These are phyloP conservation scores for Termitomyces sp. DNA, from an alignment of 768 basidiomycete species.

Conservation along the genomic window DNA sequence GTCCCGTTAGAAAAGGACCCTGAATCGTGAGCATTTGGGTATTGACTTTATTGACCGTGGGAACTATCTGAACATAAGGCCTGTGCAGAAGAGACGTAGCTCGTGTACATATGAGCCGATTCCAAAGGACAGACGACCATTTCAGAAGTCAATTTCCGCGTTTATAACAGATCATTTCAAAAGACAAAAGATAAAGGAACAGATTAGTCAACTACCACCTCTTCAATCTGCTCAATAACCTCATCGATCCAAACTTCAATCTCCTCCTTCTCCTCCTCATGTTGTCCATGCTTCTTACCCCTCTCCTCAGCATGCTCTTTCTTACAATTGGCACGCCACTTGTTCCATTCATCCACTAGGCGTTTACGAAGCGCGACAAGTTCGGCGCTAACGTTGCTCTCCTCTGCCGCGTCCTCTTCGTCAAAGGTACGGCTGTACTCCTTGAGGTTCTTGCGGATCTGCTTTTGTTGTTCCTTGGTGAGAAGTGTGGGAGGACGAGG, in stretches of 20 bases:
- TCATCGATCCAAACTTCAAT: constrained; percentile 95
- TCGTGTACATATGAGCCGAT: too few relatives aligned
- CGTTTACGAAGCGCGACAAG: constrained; percentile 86
- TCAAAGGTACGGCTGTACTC: constrained; percentile 93
- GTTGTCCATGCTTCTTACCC: constrained; percentile 10
- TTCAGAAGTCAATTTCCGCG: not conserved
- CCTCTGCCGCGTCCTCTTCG: constrained; percentile 95
- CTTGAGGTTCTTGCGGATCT: constrained; percentile 82
- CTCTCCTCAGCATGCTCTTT: constrained; percentile 11
- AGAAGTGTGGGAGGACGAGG: constrained; percentile 90
- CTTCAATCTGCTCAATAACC: constrained; percentile 88
- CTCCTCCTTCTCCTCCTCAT: constrained; percentile 66
- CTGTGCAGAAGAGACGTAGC: too few relatives aligned
- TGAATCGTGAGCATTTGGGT: not conserved
- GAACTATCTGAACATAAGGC: too few relatives aligned
- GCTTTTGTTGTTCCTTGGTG: constrained; percentile 82
- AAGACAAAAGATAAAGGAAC: not conserved
- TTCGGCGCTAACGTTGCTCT: constrained; percentile 92
- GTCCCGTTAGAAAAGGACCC: not conserved
- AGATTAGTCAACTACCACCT: constrained; percentile 35
- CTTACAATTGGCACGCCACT: constrained; percentile 77
- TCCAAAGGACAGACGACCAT: too few relatives aligned
- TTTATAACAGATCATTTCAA: not conserved
- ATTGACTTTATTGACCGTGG: constrained; percentile 6
- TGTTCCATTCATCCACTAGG: constrained; percentile 98